Evolutionary conservation across 2,329 filamentous ascomycete genomes (phyloP).

Genomic region (Paraphaeosphaeria sporulosa): DNA sequence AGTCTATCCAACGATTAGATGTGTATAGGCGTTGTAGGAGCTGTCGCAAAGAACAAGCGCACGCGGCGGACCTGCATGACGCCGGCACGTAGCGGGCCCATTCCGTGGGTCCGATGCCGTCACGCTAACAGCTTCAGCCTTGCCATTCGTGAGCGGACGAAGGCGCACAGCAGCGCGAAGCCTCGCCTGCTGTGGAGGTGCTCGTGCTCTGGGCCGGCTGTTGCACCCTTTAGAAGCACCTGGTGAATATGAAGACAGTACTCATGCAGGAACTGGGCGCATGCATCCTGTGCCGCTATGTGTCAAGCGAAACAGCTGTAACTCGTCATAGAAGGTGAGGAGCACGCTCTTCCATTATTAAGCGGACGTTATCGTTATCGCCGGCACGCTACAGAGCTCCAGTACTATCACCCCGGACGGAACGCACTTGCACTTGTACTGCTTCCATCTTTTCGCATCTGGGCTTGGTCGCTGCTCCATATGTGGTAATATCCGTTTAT

Average conservation of each 20-base stretch:
- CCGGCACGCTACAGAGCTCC: background rate
- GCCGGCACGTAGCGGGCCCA: background rate
- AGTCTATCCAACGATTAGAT: constrained; percentile 1
- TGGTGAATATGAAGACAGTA: background rate
- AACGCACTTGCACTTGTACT: background rate
- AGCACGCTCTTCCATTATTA: constrained; percentile 14
- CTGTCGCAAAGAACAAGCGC: background rate
- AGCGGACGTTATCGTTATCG: constrained; percentile 27
- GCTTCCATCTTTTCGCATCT: constrained; percentile 18
- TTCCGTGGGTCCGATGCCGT: constrained; percentile 8
- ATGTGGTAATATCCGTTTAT: constrained; percentile 19
- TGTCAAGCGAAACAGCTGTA: background rate
- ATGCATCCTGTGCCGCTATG: background rate
- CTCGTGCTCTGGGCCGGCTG: background rate
- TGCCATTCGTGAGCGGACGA: background rate
- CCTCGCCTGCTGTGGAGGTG: background rate
- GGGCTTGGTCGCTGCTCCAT: constrained; percentile 9
- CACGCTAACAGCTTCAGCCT: constrained; percentile 12
- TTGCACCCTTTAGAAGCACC: background rate
- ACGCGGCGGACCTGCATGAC: constrained; percentile 11
- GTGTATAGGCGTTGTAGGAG: background rate
- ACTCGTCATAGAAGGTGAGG: constrained; percentile 23
- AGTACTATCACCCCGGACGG: constrained; percentile 18
- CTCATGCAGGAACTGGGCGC: background rate
- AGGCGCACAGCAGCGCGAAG: background rate